These are phyloP conservation scores for Aspergillus niger DNA, from an alignment of 2,329 filamentous ascomycete species.

Conservation along the genomic window DNA sequence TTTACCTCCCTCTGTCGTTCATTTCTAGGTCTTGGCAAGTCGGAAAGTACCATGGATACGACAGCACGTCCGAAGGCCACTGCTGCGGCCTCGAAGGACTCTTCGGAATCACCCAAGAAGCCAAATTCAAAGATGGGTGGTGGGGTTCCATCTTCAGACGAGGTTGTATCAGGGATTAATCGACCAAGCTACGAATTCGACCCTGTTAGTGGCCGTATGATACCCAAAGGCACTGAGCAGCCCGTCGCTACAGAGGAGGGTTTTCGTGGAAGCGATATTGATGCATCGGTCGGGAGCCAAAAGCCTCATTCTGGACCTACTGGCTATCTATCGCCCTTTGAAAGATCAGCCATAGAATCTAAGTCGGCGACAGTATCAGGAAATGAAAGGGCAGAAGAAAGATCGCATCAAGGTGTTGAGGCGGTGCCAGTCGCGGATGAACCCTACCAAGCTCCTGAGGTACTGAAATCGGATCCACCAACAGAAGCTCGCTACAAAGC, in stretches of 20 bases:
- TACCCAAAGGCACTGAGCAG: conserved; percentile 21
- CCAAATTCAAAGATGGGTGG: conserved; percentile 8
- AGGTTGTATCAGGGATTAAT: background rate
- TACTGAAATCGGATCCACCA: background rate
- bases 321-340: conserved; percentile 13
- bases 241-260: background rate
- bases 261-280: background rate
- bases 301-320: background rate
- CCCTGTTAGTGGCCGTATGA: conserved; percentile 47
- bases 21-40: conserved; percentile 24
- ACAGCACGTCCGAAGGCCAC: background rate
- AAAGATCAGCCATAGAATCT: background rate
- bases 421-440: background rate
- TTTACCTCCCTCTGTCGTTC: conserved; percentile 37
- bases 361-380: no score
- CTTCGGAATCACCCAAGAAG: background rate
- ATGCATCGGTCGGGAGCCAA: background rate
- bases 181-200: conserved; percentile 38
- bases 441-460: background rate
- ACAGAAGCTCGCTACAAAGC: background rate
- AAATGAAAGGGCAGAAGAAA: background rate
- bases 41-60: conserved; percentile 2
- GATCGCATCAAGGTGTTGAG: background rate
- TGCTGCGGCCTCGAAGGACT: conserved; percentile 5
- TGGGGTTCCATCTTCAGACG: background rate